Evolutionary conservation across 2,329 filamentous ascomycete species (phyloP).

Genomic region (Acrodontium crateriforme): DNA sequence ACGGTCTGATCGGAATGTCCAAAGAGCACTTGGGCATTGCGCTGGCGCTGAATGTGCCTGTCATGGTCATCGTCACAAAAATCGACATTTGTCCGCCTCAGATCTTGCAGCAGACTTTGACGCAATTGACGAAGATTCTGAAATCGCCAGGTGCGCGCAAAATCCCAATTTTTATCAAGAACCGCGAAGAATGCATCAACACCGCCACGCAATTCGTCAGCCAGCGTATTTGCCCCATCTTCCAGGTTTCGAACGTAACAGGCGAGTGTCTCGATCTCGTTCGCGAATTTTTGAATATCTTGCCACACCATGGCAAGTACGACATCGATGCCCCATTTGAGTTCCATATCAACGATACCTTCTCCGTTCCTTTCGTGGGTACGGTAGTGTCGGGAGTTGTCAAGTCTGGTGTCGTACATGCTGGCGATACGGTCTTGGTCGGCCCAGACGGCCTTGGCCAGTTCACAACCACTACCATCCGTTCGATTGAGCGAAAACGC

Average conservation of each 20-base stretch:
- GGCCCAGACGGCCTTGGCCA: constrained; percentile 84
- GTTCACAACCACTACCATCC: constrained; percentile 73
- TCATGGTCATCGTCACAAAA: constrained; percentile 97
- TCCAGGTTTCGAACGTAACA: constrained; percentile 96
- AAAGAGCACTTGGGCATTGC: constrained; percentile 89
- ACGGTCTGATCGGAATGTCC: constrained; percentile 93
- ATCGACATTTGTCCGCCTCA: constrained; percentile 96
- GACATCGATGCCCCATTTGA: constrained; percentile 80
- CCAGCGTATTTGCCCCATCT: constrained; percentile 89
- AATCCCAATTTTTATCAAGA: constrained; percentile 91
- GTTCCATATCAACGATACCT: constrained; percentile 93
- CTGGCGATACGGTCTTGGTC: constrained; percentile 77
- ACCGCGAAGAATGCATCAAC: constrained; percentile 79
- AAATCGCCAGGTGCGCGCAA: constrained; percentile 89
- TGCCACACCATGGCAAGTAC: constrained; percentile 89
- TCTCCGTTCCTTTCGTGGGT: constrained; percentile 92
- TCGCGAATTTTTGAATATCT: constrained; percentile 82
- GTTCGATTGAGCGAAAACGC: constrained; percentile 88
- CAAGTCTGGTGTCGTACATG: constrained; percentile 68
- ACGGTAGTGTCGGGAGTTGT: constrained; percentile 93
- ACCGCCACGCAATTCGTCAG: constrained; percentile 94
- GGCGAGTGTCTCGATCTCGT: constrained; percentile 83
- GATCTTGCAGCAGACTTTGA: constrained; percentile 85
- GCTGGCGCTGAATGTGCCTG: constrained; percentile 83
- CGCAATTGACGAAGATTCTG: constrained; percentile 80